Base-by-base conservation (phyloP, 148 eudicot genomes). In the Amaranthus cruentus region DNA sequence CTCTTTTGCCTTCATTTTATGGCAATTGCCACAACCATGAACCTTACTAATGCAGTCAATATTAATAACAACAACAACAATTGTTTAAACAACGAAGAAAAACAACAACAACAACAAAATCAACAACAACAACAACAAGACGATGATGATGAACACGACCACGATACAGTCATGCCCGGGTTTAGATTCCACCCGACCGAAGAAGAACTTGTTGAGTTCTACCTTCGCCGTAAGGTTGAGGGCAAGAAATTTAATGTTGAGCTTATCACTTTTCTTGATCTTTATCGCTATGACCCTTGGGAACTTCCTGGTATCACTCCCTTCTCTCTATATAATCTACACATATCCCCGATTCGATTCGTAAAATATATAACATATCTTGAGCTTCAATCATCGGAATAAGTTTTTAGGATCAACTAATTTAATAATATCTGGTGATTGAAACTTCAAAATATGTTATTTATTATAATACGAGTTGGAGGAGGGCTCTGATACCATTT, bases 161-260 rank as follows among this genome's bases (percentile, higher is more conserved):
- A 88, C 59, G 96, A 93, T 77, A 77, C 83, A 79, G 98, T 93
- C 50, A 93, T 93, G 98, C 98, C 98, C 0, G 97, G 98, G 4
- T 93, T 90, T 57, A 91, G 98, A 4, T 93, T 93, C 75, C 93
- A 90, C 68, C 98, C 98, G 0, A 93, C 98, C 0, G 98, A 93
- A 69, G 98, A 93, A 77, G 97, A 93, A 73, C 89, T 93, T 13
- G 83, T 93, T 2, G 98, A 93, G 72, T 93, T 93, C 83, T 93
- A 93, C 89, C 98, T 93, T 84, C 93, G 98, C 66, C 96, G 96
- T 81, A 93, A 90, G 89, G 93, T 93, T 2, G 96, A 93, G 82
- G 98, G 98, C 82, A 93, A 93, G 77, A 83, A 85, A 15, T 93
- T 93, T 83, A 90, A 87, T 68, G 96, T 90, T 46, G 96, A 93